These are phyloP conservation scores for Pythium pyrilobum DNA, from an alignment of 352 stramenopile species.

Conservation along the genomic window DNA sequence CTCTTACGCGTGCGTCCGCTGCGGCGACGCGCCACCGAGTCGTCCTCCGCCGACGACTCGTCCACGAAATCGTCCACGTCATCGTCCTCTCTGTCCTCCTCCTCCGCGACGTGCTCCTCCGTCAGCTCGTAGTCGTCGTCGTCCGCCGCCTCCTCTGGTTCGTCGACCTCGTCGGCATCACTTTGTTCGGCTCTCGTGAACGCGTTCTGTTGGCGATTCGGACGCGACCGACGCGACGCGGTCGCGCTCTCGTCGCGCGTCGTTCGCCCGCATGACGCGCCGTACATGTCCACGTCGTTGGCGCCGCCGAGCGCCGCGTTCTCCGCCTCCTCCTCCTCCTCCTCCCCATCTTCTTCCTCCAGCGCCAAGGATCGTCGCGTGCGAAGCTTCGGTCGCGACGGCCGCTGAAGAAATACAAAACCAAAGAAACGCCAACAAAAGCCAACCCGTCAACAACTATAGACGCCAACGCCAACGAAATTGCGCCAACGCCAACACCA, in stretches of 20 bases:
- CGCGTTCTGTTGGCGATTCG: neutral
- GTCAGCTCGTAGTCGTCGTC: constrained; percentile 13
- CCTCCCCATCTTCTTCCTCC: constrained; percentile 10
- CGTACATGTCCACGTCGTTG: constrained; percentile 11
- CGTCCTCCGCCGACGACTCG: constrained; percentile 10
- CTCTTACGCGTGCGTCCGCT: constrained; percentile 25
- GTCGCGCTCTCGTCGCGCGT: neutral
- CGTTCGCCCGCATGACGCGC: neutral
- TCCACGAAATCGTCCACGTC: constrained; percentile 16
- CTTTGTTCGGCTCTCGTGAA: neutral
- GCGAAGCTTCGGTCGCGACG: constrained; percentile 33
- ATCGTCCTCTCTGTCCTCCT: constrained; percentile 32
- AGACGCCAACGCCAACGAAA: neutral
- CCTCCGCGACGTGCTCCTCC: constrained; percentile 24
- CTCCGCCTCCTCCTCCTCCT: constrained; percentile 9
- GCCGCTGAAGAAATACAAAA: neutral
- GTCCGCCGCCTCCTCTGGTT: neutral
- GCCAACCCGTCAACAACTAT: neutral
- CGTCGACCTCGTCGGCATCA: constrained; percentile 10
- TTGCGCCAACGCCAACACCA: neutral
- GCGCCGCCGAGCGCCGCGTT: neutral
- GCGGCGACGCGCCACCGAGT: constrained; percentile 21
- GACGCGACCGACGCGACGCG: neutral
- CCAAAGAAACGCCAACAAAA: constrained; percentile 4
- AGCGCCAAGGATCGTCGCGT: constrained; percentile 21